These are phyloP conservation scores for Hordeum pubiflorum DNA, from an alignment of 202 grass and related monocot genomes.

Conservation along the genomic window DNA sequence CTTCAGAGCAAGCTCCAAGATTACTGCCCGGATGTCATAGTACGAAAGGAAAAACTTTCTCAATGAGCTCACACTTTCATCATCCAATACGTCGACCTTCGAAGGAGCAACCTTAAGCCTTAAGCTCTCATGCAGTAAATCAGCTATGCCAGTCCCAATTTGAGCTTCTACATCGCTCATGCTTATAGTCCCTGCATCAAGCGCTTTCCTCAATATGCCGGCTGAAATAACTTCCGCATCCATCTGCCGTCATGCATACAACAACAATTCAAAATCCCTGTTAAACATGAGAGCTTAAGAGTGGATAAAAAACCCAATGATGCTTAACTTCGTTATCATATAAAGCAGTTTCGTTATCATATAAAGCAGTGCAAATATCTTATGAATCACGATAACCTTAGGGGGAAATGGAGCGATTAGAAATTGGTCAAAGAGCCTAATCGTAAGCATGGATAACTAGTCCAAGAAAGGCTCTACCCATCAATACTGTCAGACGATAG, in stretches of 20 bases:
- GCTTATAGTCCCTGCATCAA: slow-evolving; percentile 63
- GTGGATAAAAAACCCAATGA: not conserved
- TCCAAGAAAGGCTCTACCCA: not conserved
- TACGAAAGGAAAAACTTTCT: slow-evolving; percentile 78
- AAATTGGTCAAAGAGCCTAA: not conserved
- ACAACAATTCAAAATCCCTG: not conserved
- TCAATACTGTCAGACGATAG: not conserved
- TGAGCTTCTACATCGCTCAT: slow-evolving; percentile 63
- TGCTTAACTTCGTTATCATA: not conserved
- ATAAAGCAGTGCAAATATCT: not conserved
- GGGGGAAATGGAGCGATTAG: not conserved
- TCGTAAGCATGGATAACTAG: not conserved
- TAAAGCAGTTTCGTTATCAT: not conserved
- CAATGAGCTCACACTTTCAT: slow-evolving; percentile 57
- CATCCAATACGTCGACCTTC: slow-evolving; percentile 62
- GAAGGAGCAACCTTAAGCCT: slow-evolving; percentile 66
- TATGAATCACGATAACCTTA: not conserved
- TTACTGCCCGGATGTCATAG: slow-evolving; percentile 86
- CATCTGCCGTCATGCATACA: slow-evolving; percentile 52
- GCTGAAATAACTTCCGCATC: slow-evolving; percentile 96
- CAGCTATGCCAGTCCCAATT: slow-evolving; percentile 49
- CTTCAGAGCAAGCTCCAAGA: slow-evolving; percentile 70
- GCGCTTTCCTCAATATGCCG: slow-evolving; percentile 70
- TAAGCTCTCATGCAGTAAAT: slow-evolving; percentile 76
- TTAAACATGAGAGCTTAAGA: not conserved